Percentiles rank a stretch among this genome's conserved stretches.
These are phyloP conservation scores for Celoporthe dispersa DNA, from an alignment of 2,329 filamentous ascomycete genomes.

Conservation along the genomic window DNA sequence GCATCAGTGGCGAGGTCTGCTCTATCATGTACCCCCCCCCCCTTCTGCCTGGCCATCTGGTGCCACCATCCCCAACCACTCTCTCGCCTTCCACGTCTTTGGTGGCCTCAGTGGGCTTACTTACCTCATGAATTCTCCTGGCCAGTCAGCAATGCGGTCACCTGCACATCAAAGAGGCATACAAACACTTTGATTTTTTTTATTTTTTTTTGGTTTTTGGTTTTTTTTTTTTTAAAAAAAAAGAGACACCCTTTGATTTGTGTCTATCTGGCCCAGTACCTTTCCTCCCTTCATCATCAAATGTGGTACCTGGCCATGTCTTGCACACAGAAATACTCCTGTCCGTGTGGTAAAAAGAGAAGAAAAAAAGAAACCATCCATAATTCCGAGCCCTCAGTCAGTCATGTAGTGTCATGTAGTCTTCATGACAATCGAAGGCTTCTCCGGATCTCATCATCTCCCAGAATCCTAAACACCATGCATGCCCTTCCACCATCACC, in stretches of 20 bases:
- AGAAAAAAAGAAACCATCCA: background rate
- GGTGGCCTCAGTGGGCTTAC: background rate
- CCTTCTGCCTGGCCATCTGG: background rate
- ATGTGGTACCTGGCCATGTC: background rate
- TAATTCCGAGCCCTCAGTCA: background rate
- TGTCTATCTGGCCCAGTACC: background rate
- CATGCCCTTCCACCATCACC: background rate
- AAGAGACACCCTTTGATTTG: background rate
- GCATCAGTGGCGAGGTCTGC: background rate
- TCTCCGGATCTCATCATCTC: background rate
- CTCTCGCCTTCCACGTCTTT: background rate
- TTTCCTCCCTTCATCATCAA: background rate
- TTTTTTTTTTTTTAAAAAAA: too few species aligned
- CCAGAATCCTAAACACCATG: background rate
- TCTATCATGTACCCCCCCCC: background rate
- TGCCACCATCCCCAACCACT: background rate
- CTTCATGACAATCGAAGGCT: background rate
- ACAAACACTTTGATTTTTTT: background rate
- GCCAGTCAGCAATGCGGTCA: background rate
- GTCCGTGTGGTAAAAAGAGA: background rate
- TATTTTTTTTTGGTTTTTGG: too few species aligned
- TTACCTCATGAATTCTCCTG: background rate
- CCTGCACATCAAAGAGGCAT: background rate
- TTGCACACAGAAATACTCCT: background rate
- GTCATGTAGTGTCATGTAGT: too few species aligned